phyloP scores from a whole-genome alignment of 1,284 basidiomycete genomes.

The Sporisorium sorghi region DNA sequence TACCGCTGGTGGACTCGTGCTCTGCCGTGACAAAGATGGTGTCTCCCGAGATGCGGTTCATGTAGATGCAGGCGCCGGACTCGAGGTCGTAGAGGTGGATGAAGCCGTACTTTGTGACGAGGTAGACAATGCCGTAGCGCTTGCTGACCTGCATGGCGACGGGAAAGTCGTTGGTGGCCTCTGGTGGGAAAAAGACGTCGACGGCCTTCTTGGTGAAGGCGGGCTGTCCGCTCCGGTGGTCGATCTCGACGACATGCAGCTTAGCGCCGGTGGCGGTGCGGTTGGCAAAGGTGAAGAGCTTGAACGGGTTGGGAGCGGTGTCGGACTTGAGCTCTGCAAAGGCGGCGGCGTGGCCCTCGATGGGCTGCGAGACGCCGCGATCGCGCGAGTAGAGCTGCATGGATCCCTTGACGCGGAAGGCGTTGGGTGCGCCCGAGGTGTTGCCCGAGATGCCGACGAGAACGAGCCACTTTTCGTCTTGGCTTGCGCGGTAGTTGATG shows the following conservation, averaged over 20 bases:
- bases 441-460: slow-evolving; percentile 96
- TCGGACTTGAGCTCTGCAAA: slow-evolving; percentile 85
- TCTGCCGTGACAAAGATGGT: slow-evolving; percentile 99
- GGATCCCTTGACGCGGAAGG: slow-evolving; percentile 73
- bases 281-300: slow-evolving; percentile 95
- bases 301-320: slow-evolving; percentile 70
- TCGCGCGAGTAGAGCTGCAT: slow-evolving; percentile 92
- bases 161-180: slow-evolving; percentile 99
- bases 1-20: slow-evolving; percentile 91
- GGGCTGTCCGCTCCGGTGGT: slow-evolving; percentile 94
- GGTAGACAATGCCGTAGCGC: slow-evolving; percentile 95
- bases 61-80: slow-evolving; percentile 98
- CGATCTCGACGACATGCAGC: slow-evolving; percentile 99
- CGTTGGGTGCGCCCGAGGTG: slow-evolving; percentile 78
- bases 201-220: slow-evolving; percentile 97
- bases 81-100: slow-evolving; percentile 99
- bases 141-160: slow-evolving; percentile 99
- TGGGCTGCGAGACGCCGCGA: slow-evolving; percentile 95
- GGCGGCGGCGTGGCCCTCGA: slow-evolving; percentile 97
- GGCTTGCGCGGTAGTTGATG: slow-evolving; percentile 94
- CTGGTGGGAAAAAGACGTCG: slow-evolving; percentile 98
- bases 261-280: slow-evolving; percentile 96
- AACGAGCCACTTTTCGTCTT: slow-evolving; percentile 97
- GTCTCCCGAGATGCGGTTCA: slow-evolving; percentile 99
- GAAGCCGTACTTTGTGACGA: slow-evolving; percentile 99